phyloP scores from a whole-genome alignment of 768 basidiomycete species.

The Lactarius indigo region DNA sequence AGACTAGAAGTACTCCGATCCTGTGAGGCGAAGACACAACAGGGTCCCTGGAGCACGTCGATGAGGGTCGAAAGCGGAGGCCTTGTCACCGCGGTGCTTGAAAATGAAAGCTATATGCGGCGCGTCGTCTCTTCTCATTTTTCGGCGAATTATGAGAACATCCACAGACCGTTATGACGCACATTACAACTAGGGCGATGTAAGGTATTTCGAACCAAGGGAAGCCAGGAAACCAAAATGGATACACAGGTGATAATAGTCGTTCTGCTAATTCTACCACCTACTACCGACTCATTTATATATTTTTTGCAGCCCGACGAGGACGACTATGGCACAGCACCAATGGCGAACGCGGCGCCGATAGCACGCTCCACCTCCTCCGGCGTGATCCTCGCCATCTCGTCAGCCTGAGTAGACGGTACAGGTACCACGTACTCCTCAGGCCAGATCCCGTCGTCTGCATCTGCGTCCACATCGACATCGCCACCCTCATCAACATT shows the following conservation, averaged over 20 bases:
- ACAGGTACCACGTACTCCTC: background rate
- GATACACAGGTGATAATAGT: background rate
- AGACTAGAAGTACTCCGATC: too few relatives aligned
- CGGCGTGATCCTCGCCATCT: slow-evolving; percentile 2
- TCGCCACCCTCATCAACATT: background rate
- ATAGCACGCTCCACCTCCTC: slow-evolving; percentile 21
- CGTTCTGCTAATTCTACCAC: background rate
- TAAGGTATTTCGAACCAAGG: background rate
- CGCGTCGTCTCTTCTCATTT: too few relatives aligned
- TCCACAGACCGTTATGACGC: too few relatives aligned
- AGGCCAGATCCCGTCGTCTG: slow-evolving; percentile 6
- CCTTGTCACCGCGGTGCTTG: too few relatives aligned
- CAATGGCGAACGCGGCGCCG: slow-evolving; percentile 11
- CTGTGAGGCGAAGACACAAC: background rate
- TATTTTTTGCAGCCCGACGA: background rate
- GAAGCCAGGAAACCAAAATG: background rate
- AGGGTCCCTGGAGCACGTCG: background rate
- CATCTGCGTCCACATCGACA: background rate
- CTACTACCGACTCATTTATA: background rate
- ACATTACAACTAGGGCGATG: too few relatives aligned
- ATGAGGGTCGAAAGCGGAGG: background rate
- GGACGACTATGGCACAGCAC: background rate
- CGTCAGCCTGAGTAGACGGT: background rate
- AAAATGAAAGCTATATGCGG: too few relatives aligned
- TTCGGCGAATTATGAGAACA: too few relatives aligned